phyloP scores from a whole-genome alignment of 228 moss, liverwort and hornwort species.

The Sphagnum magellanicum region DNA sequence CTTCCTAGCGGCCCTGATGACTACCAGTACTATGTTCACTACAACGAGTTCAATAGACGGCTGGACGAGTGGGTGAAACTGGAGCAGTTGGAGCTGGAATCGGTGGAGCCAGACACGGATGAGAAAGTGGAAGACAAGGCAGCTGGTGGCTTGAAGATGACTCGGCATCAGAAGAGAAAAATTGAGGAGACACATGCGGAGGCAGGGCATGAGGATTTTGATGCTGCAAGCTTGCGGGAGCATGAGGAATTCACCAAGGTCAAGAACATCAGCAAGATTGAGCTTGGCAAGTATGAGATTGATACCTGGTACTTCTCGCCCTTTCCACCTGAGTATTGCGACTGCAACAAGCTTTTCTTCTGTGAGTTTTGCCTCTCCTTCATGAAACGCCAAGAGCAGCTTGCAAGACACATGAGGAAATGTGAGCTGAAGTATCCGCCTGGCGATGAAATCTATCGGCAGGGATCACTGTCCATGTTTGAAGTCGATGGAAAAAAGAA shows the following conservation, averaged over 20 bases:
- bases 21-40: conserved; percentile 94
- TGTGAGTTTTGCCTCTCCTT: conserved; percentile 94
- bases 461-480: conserved; percentile 94
- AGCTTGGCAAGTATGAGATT: conserved; percentile 89
- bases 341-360: conserved; percentile 86
- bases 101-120: conserved; percentile 82
- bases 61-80: conserved; percentile 93
- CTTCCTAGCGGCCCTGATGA: conserved; percentile 69
- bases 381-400: conserved; percentile 94
- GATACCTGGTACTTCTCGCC: conserved; percentile 99
- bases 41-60: conserved; percentile 86
- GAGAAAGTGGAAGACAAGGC: conserved; percentile 97
- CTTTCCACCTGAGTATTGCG: conserved; percentile 86
- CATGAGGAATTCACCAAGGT: conserved; percentile 98
- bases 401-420: conserved; percentile 88
- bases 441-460: conserved; percentile 89
- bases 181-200: conserved; percentile 97
- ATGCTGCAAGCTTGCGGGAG: conserved; percentile 88
- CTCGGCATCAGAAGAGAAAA: conserved; percentile 90
- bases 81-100: conserved; percentile 87
- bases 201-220: conserved; percentile 96
- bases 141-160: conserved; percentile 65
- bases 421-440: conserved; percentile 94
- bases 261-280: conserved; percentile 93
- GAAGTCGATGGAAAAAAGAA: conserved; percentile 98